phyloP scores from a whole-genome alignment of 768 basidiomycete genomes.

The Lyophyllum shimeji region DNA sequence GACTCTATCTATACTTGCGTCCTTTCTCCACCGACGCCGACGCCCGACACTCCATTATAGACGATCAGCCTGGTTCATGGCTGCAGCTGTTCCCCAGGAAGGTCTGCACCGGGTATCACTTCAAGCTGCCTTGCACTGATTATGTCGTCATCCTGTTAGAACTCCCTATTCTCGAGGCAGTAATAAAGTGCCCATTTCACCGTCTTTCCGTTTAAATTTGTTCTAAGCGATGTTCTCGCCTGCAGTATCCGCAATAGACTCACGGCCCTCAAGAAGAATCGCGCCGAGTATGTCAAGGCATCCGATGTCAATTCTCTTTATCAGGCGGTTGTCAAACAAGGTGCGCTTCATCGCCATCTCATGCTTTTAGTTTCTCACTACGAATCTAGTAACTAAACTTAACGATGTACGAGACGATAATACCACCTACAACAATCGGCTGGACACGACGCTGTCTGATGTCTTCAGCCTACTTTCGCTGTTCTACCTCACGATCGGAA shows the following conservation, averaged over 20 bases:
- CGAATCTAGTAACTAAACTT: slow-evolving; percentile 72
- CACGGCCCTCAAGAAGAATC: slow-evolving; percentile 91
- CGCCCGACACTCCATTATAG: neutral
- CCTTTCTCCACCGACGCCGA: neutral
- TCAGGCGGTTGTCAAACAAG: slow-evolving; percentile 91
- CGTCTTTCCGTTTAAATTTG: slow-evolving; percentile 11
- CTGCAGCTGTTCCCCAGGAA: slow-evolving; percentile 76
- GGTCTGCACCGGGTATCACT: slow-evolving; percentile 42
- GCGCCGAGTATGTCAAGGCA: slow-evolving; percentile 89
- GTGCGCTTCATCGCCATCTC: slow-evolving; percentile 37
- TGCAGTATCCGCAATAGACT: slow-evolving; percentile 90
- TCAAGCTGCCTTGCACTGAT: slow-evolving; percentile 6
- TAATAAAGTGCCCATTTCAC: slow-evolving; percentile 72
- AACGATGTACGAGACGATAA: slow-evolving; percentile 87
- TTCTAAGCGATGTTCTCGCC: slow-evolving; percentile 17
- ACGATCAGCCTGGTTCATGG: slow-evolving; percentile 39
- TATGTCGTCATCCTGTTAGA: slow-evolving; percentile 47
- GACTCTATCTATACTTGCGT: neutral
- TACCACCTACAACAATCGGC: slow-evolving; percentile 77
- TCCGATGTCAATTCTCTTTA: slow-evolving; percentile 93
- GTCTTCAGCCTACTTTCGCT: slow-evolving; percentile 94
- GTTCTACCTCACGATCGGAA: slow-evolving; percentile 97
- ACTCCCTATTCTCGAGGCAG: slow-evolving; percentile 89
- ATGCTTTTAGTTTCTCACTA: neutral
- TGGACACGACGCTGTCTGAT: slow-evolving; percentile 94